These are phyloP conservation scores for Kurtzmaniella cleridarum DNA, from an alignment of 805 yeast genomes.

Conservation along the genomic window DNA sequence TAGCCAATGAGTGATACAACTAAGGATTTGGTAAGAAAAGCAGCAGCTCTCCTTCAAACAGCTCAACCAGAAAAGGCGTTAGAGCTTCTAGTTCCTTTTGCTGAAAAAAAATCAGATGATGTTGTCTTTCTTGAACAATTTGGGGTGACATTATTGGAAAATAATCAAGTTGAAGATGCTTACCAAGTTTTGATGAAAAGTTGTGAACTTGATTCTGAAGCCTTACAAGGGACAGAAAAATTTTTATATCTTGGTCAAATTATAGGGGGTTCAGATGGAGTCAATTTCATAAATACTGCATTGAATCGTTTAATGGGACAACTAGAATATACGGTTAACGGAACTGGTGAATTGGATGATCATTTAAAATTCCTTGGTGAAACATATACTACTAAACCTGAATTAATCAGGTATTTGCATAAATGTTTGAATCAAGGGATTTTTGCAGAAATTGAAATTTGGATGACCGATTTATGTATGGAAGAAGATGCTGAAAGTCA, in stretches of 20 bases:
- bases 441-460: conserved; percentile 83
- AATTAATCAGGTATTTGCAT: conserved; percentile 28
- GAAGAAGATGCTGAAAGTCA: conserved; percentile 78
- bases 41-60: conserved; percentile 40
- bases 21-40: conserved; percentile 17
- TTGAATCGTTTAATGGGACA: conserved; percentile 41
- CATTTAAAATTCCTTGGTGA: conserved; percentile 11
- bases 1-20: conserved; percentile 3
- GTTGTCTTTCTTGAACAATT: conserved; percentile 49
- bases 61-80: conserved; percentile 54
- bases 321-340: conserved; percentile 16
- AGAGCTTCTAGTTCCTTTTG: conserved; percentile 36
- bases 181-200: conserved; percentile 55
- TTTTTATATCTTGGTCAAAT: conserved; percentile 89
- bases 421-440: conserved; percentile 71
- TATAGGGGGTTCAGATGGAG: conserved; percentile 75
- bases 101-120: conserved; percentile 24
- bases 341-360: conserved; percentile 19
- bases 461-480: conserved; percentile 98
- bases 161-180: conserved; percentile 75
- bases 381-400: conserved; percentile 18
- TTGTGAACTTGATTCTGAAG: conserved; percentile 66
- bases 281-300: conserved; percentile 58
- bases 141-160: conserved; percentile 78
- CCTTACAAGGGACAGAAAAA: conserved; percentile 66